phyloP scores from a whole-genome alignment of 2,329 filamentous ascomycete species.

The Hypoxylon sp. region DNA sequence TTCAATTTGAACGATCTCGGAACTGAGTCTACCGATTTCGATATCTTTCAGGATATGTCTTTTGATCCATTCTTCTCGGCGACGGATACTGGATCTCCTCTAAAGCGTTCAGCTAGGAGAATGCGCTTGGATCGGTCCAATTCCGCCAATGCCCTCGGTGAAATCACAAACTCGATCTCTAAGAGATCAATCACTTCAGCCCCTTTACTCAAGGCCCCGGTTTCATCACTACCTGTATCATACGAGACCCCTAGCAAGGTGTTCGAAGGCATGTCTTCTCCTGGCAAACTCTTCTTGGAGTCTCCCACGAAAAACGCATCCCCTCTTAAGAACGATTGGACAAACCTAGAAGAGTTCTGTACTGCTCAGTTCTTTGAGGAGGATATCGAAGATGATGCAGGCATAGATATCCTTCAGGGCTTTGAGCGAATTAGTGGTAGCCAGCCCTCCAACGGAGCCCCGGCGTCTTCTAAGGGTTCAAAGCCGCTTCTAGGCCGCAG shows the following conservation, averaged over 20 bases:
- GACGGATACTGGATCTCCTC: slow-evolving; percentile 73
- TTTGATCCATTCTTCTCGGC: slow-evolving; percentile 62
- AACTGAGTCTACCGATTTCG: slow-evolving; percentile 69
- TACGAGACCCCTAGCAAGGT: slow-evolving; percentile 72
- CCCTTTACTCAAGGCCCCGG: slow-evolving; percentile 66
- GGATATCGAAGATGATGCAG: slow-evolving; percentile 70
- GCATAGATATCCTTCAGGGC: slow-evolving; percentile 80
- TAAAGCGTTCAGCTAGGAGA: slow-evolving; percentile 74
- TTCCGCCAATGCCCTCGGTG: slow-evolving; percentile 73
- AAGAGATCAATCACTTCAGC: slow-evolving; percentile 67
- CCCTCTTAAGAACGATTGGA: slow-evolving; percentile 62
- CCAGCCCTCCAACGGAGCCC: slow-evolving; percentile 53
- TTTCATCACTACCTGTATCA: slow-evolving; percentile 56
- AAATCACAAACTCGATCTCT: slow-evolving; percentile 69
- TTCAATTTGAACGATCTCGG: slow-evolving; percentile 67
- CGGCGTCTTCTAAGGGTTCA: slow-evolving; percentile 49
- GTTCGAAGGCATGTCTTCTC: slow-evolving; percentile 69
- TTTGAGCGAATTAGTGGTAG: slow-evolving; percentile 80
- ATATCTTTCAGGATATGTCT: slow-evolving; percentile 70
- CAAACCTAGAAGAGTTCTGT: slow-evolving; percentile 66
- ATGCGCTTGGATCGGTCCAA: slow-evolving; percentile 74
- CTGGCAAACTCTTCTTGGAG: slow-evolving; percentile 66
- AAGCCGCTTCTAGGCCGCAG: slow-evolving; percentile 59
- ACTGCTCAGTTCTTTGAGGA: slow-evolving; percentile 70
- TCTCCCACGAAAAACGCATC: slow-evolving; percentile 58